Base-by-base conservation (phyloP, 768 basidiomycete species). In the Leucocoprinus birnbaumii region DNA sequence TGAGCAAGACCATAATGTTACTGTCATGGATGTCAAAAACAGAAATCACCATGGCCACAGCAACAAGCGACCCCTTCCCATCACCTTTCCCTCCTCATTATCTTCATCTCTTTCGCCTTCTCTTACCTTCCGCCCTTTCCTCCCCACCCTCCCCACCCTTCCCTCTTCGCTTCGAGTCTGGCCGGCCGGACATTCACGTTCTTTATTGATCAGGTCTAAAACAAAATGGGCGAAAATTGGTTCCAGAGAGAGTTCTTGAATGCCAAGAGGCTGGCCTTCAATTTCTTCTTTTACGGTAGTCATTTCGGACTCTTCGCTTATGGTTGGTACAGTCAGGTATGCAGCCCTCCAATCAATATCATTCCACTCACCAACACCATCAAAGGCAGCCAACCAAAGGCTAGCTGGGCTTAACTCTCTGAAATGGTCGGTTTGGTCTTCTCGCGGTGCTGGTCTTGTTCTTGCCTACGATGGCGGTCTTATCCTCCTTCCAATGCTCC, bases 401-500 rank as follows among this genome's bases (percentile, higher is more conserved):
- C 78, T 97, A 26, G 79, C 85, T 40, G 87, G 81, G 22, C 82
- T 98, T 53, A 97, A 98, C 65, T 74, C 68, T 7, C 80, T 98
- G 63, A 80, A 71, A 59, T 96, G 77, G 71, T 94, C 91, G 18
- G 92, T 94, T 40, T 98, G 94, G 94, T 74, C 66, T 11, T 95
- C 93, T 54, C 86, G 94, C 59, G 94, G 93, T 38, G 94, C 94
- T 43, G 94, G 93, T 66, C 85, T 98, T 35, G 89, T 87, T 46
- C 83, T 98, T 42, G 94, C 93, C 18, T 86, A 87, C 65, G 85
- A 94, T 68, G 94, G 91, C 2, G 86, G 84, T 49, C 73, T 96
- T 60, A 92, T 97, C 60, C 80, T 95, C 51, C 65, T 98, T 44
- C 94, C 94, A 31, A 87, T 96, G 85, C 68, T 95, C 55, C 89